Evolutionary conservation across 305 asterid species (phyloP).

Genomic region (Fraxinus nigra): DNA sequence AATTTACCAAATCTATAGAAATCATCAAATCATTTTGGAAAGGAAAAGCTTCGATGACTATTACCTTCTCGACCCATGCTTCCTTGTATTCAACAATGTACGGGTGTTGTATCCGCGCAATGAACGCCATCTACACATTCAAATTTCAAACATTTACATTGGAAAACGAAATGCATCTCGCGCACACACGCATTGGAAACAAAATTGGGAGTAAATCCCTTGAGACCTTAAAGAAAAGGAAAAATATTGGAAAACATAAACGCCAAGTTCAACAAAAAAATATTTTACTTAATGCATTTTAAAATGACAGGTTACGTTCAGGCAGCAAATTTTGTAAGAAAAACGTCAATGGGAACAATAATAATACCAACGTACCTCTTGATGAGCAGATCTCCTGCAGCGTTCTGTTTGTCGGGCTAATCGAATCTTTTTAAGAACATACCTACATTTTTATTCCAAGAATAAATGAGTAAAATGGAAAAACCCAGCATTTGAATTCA

Average conservation of each 20-base stretch:
- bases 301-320: neutral
- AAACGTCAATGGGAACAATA: conserved; percentile 9
- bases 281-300: neutral
- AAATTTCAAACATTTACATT: conserved; percentile 17
- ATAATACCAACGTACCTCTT: conserved; percentile 53
- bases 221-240: conserved; percentile 13
- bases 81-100: conserved; percentile 93
- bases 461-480: conserved; percentile 8
- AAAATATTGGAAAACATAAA: neutral
- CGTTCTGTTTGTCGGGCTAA: conserved; percentile 96
- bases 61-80: conserved; percentile 99
- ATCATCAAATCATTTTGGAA: neutral
- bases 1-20: conserved; percentile 1
- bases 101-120: conserved; percentile 83
- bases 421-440: conserved; percentile 89
- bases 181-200: neutral
- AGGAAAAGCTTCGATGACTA: conserved; percentile 10
- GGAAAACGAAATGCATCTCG: neutral
- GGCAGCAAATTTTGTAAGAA: neutral
- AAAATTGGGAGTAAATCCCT: neutral
- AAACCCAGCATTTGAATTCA: neutral
- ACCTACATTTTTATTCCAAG: conserved; percentile 46
- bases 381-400: conserved; percentile 97
- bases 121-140: conserved; percentile 82
- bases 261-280: neutral